Evolutionary conservation across 768 basidiomycete genomes (phyloP), one percentile per base, ranked within the genome.

Genomic region (Plicaturopsis crispa): DNA sequence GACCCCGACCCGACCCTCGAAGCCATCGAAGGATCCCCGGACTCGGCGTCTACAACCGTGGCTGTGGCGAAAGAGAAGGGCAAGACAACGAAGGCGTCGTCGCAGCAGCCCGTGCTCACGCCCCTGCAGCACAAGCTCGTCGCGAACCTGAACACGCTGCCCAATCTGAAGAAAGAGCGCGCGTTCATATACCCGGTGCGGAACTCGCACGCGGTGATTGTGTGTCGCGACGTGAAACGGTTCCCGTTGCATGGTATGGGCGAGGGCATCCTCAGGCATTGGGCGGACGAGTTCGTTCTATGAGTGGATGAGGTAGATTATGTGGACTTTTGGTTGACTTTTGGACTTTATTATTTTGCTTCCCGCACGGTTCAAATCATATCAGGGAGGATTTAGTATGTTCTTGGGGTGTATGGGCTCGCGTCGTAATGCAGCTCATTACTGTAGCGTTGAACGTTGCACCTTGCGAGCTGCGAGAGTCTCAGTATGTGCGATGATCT

Each of bases 151-250:
- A 89, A 89, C 55, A 63, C 62, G 31, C 69, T 90, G 8, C 83
- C 84, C 0, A 58, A 65, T 21, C 52, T 90, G 33, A 69, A 76
- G 63, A 90, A 89, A 59, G 72, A 84, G 47, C 55, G 73, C 14
- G 82, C 73, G 14, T 86, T 75, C 51, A 78, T 89, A 47, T 59
- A 66, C 14, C 59, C 60, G 1, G 66, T 78, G 17, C 51, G 59
- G 26, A 88, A 88, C 49, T 62, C 84, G 19, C 87, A 91, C 58
- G 84, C 70, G 4, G 63, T 74, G 40, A 81, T 91, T 45, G 63
- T 90, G 7, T 78, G 72, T 53, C 65, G 87, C 31, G 84, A 88
- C 44, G 55, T 76, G 39, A 66, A 77, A 50, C 60, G 65, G 22
- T 84, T 83, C 52, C 61, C 70, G 45, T 44, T 56, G 10, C 82